Base-by-base conservation (phyloP, 2,329 filamentous ascomycete genomes). In the Alternaria gaisen region DNA sequence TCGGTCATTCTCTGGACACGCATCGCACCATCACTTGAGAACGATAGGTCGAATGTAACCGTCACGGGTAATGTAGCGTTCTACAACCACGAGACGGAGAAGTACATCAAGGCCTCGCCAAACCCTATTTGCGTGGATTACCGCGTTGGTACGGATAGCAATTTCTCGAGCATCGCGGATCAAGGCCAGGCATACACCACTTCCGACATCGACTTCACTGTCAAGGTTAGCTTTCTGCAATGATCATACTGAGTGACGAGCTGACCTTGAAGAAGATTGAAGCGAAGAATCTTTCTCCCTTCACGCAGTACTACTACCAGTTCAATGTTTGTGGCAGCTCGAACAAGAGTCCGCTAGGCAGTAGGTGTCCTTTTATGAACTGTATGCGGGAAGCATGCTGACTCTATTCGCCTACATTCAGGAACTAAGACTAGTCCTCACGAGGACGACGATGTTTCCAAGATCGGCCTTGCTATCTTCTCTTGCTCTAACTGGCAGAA, bases 151-250 rank as follows among this genome's bases (percentile, higher is more conserved):
- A 78, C 79, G 18, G 83, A 85, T 65, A 69, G 81, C 50, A 77
- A 80, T 26, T 81, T 86, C 30, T 77, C 78, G 8, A 70, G 80
- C 2, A 79, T 86, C 14, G 85, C 86, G 3, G 81, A 84, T 51
- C 81, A 80, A 3, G 90, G 90, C 4, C 85, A 80, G 28, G 88
- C 85, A 1, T 92, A 88, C 71, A 93, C 90, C 0, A 90, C 85
- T 28, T 90, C 87, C 1, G 90, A 93, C 71, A 86, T 93, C 50
- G 91, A 93, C 72, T 93, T 89, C 71, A 93, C 90, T 0, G 81
- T 92, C 61, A 92, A 92, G 83, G 87, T 87, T 69, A 50, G 46
- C 22, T 3, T 16, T 28, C 1, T 20, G 5, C 5, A 1, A 5
- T 3, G 10, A 2, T 11, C 5, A 5, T 3, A 3, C 20, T 9